Conservation (phyloP, 139 green algal species). For the Picochlorum sp. region DNA sequence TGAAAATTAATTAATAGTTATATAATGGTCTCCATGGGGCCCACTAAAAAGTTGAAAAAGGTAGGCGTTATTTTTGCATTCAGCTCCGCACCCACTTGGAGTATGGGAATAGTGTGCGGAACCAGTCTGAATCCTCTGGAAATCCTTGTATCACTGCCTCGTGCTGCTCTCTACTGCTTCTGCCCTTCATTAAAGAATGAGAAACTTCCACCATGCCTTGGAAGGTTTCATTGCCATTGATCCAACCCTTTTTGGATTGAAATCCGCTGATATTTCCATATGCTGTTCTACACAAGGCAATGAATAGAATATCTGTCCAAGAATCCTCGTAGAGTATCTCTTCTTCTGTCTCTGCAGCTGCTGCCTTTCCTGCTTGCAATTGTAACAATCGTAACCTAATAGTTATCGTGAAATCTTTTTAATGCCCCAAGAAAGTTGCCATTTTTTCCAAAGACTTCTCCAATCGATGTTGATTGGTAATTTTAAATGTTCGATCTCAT, state of each 20-base stretch:
- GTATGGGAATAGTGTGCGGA: constrained; percentile 54
- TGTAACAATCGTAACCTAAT: no score
- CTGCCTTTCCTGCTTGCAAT: no score
- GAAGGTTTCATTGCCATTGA: constrained; percentile 39
- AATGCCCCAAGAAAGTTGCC: no score
- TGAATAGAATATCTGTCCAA: constrained; percentile 47
- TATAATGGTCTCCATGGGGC: no score
- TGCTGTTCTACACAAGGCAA: constrained; percentile 41
- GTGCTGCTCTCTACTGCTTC: constrained; percentile 31
- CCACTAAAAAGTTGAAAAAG: constrained; percentile 71
- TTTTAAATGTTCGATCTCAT: no score
- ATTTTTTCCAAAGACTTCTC: no score
- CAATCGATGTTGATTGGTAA: no score
- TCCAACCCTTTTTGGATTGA: constrained; percentile 30
- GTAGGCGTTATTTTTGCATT: constrained; percentile 58
- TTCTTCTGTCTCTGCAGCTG: no score
- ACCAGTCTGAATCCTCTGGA: constrained; percentile 41
- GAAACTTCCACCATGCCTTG: constrained; percentile 66
- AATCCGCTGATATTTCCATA: constrained; percentile 45
- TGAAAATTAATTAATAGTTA: no score
- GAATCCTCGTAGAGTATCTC: constrained; percentile 48
- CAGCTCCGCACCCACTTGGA: constrained; percentile 62
- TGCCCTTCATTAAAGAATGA: constrained; percentile 30
- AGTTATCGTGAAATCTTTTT: no score
- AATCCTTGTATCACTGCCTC: constrained; percentile 56